These are phyloP conservation scores for Corymbia calophylla DNA, from an alignment of 441 rosid species.

Conservation along the genomic window DNA sequence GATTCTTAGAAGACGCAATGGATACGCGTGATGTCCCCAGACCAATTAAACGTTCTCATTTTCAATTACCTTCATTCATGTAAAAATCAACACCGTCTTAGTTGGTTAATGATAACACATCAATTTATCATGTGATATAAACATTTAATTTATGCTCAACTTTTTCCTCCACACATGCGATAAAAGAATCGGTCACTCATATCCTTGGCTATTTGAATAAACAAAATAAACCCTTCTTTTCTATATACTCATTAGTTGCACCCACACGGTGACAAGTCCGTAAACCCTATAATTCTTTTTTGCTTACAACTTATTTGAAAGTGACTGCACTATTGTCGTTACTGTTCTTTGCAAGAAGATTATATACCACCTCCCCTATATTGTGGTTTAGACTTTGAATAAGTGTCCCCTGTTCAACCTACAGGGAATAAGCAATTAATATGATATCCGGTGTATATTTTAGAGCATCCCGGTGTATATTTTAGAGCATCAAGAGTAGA, in stretches of 20 bases:
- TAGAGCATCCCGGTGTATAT: not conserved
- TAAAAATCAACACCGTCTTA: not conserved
- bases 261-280: not conserved
- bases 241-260: not conserved
- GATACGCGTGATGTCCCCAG: not conserved
- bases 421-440: constrained; percentile 17
- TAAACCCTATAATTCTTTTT: not conserved
- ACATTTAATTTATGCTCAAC: not conserved
- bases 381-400: constrained; percentile 67
- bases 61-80: not conserved
- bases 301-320: not conserved
- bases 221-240: not conserved
- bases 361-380: not conserved
- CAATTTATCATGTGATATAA: not conserved
- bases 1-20: not conserved
- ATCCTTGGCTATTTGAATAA: not conserved
- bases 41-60: not conserved
- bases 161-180: not conserved
- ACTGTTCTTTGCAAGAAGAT: not conserved
- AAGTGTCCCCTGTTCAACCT: constrained; percentile 45
- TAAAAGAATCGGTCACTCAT: not conserved
- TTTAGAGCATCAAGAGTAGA: not conserved
- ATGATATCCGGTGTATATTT: not conserved
- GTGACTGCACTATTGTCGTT: not conserved
- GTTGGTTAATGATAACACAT: not conserved